Conservation (phyloP, 495 filamentous ascomycete genomes). For the Chaetomium cochliodes region DNA sequence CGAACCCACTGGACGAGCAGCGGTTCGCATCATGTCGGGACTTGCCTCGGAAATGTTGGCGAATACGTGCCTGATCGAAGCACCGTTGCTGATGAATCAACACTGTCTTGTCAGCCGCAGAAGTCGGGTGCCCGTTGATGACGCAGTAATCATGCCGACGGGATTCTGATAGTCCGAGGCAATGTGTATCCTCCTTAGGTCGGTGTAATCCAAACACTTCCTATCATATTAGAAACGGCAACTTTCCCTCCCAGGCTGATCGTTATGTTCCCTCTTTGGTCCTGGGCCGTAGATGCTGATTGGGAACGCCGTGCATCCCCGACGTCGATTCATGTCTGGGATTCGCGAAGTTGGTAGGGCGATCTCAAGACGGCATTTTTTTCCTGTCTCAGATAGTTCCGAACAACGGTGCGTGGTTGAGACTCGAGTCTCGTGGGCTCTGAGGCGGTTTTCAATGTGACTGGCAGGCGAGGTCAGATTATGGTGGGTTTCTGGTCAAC, state of each 20-base stretch:
- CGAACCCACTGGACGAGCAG: background rate
- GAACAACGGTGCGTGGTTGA: background rate
- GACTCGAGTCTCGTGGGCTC: conserved; percentile 3
- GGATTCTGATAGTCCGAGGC: background rate
- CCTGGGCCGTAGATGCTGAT: background rate
- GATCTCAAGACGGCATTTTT: background rate
- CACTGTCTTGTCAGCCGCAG: conserved; percentile 1
- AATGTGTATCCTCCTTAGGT: background rate
- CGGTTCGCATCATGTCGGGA: background rate
- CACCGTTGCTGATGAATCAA: background rate
- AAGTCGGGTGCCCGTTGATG: background rate
- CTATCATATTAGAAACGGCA: background rate
- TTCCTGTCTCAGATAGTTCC: conserved; percentile 13
- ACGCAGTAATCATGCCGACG: background rate
- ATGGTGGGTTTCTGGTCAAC: background rate
- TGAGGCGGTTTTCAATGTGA: background rate
- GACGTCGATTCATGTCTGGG: background rate
- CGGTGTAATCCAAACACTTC: background rate
- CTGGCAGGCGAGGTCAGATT: conserved; percentile 1
- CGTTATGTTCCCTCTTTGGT: background rate
- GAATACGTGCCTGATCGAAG: background rate
- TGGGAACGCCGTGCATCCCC: background rate
- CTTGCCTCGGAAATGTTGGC: background rate
- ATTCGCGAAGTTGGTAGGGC: background rate
- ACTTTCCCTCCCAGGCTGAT: background rate